phyloP scores from a whole-genome alignment of 371 early-diverging fungal genomes.

The Nematocida homosporus region DNA sequence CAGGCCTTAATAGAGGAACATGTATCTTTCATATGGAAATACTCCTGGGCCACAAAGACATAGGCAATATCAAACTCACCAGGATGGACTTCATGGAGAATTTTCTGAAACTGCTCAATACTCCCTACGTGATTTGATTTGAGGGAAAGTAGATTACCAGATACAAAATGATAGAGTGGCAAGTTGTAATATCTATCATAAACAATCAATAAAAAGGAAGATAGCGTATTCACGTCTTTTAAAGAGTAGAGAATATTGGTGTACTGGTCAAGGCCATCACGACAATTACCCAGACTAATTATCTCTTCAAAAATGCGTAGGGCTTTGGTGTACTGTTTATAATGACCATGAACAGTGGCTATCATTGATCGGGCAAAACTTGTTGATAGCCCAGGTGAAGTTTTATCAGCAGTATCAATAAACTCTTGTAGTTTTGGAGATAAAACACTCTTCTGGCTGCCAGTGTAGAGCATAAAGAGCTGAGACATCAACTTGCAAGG shows the following conservation, averaged over 20 bases:
- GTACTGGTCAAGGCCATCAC: slow-evolving; percentile 78
- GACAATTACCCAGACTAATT: slow-evolving; percentile 68
- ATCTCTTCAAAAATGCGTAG: slow-evolving; percentile 55
- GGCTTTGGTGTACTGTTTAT: slow-evolving; percentile 50
- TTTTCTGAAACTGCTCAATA: slow-evolving; percentile 76
- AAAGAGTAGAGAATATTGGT: slow-evolving; percentile 81
- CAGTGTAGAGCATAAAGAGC: slow-evolving; percentile 30
- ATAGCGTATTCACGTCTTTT: slow-evolving; percentile 71
- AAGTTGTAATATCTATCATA: slow-evolving; percentile 74
- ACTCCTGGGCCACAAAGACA: slow-evolving; percentile 88
- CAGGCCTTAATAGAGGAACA: slow-evolving; percentile 82
- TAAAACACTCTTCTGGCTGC: slow-evolving; percentile 50
- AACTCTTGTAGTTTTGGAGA: slow-evolving; percentile 49
- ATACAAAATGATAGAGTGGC: slow-evolving; percentile 79
- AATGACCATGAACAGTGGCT: slow-evolving; percentile 56
- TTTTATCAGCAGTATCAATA: slow-evolving; percentile 6
- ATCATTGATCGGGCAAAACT: slow-evolving; percentile 33
- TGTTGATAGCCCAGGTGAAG: background rate
- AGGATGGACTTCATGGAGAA: slow-evolving; percentile 72
- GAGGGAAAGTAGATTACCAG: slow-evolving; percentile 81
- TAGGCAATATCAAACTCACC: slow-evolving; percentile 75
- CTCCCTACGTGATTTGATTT: slow-evolving; percentile 77
- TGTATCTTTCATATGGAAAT: slow-evolving; percentile 79
- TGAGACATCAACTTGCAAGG: slow-evolving; percentile 15
- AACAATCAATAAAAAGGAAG: slow-evolving; percentile 75